Evolutionary conservation across 768 basidiomycete genomes (phyloP), one percentile per base, ranked within the genome.

Genomic region (Trametes elegans): DNA sequence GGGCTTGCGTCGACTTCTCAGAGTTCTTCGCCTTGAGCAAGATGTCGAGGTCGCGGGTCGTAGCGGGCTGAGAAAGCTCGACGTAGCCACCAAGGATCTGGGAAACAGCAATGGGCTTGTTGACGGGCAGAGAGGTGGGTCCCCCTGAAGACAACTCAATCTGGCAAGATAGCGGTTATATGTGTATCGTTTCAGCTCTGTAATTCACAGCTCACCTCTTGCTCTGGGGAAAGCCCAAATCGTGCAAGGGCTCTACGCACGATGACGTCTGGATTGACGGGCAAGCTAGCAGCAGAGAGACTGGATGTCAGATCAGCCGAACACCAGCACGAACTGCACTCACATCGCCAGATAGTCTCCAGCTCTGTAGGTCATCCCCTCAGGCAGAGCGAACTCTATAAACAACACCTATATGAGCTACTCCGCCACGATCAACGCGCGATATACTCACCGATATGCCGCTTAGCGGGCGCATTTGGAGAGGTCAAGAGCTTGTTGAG

Each of bases 311-410:
- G 3, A 34, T 34, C 2, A 21, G 29, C 9, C 28, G 19, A 6
- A 47, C 27, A 0, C 31, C 3, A 9, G 32, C 21, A 16, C 16
- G n/a, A 29, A 18, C 23, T 0, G 0, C 7, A 63, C 73, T 40
- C 44, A 74, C 71, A 80, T 70, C 0, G 75, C 72, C 3, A 80
- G 66, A 60, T 80, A 80, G 57, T 80, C 79, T 13, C 79, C 79
- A 5, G 76, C 68, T 18, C 70, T 65, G 38, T 75, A 77, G 0
- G 69, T 70, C 28, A 61, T 61, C 0, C 67, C 71, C 32, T 72
- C 71, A 0, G 76, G 76, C 7, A 79, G 64, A 26, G 67, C 64
- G 36, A 79, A 70, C 47, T 76, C 76, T 75, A 53, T n/a, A n/a
- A n/a, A n/a, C 3, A 29, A 31, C 1, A 18, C 13, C 6, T 29